phyloP scores from a whole-genome alignment of 1,284 basidiomycete species.

The Ceratobasidium papillatum region DNA sequence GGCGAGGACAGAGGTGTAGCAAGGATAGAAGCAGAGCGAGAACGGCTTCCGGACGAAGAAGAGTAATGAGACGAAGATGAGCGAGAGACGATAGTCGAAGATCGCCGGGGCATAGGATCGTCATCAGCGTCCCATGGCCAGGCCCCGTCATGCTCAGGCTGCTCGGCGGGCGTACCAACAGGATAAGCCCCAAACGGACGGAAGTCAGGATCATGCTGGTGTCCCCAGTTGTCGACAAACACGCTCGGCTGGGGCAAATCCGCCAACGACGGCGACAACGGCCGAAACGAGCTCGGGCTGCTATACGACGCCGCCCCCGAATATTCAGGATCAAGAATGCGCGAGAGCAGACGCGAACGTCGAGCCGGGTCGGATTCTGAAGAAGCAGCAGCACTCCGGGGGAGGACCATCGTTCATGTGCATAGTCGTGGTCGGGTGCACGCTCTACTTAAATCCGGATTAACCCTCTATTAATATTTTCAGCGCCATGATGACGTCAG shows the following conservation, averaged over 20 bases:
- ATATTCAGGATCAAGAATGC: conserved; percentile 34
- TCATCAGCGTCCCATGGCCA: conserved; percentile 35
- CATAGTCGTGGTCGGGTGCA: background rate
- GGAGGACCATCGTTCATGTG: background rate
- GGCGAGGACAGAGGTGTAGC: background rate
- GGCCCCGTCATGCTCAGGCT: background rate
- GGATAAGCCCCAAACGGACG: conserved; percentile 32
- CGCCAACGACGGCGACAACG: conserved; percentile 5
- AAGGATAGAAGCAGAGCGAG: conserved; percentile 1
- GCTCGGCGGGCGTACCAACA: background rate
- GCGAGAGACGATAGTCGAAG: background rate
- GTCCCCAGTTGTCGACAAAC: conserved; percentile 29
- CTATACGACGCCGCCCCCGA: background rate
- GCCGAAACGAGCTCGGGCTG: background rate
- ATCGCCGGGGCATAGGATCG: background rate
- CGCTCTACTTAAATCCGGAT: background rate
- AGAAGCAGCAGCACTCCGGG: background rate
- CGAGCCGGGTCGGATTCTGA: background rate
- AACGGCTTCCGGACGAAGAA: background rate
- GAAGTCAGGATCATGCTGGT: conserved; percentile 32
- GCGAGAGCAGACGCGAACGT: conserved; percentile 16
- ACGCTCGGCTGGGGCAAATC: conserved; percentile 33
- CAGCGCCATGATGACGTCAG: conserved; percentile 9
- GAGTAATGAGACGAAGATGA: background rate
- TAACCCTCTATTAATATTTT: background rate